A percentile compares a stretch with the other conserved stretches of the same genome.
Evolutionary conservation across 129 eudicot species (phyloP).

Genomic region (Tagetes patula): DNA sequence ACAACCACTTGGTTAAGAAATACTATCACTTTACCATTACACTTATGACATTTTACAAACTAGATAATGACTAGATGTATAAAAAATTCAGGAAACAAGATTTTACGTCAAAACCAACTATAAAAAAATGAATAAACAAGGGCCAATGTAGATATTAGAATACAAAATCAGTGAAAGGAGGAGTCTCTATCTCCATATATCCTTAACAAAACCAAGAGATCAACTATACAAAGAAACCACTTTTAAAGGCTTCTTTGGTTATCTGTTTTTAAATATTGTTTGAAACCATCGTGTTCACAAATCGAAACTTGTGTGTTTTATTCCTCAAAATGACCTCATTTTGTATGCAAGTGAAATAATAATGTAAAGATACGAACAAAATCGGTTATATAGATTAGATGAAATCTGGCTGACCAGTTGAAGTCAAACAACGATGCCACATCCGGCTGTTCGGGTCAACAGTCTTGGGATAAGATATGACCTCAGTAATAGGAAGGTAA

Average conservation of each 20-base stretch:
- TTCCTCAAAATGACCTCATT: not conserved
- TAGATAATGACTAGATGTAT: too few species aligned
- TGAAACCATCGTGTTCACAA: constrained; percentile 9
- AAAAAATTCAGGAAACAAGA: not conserved
- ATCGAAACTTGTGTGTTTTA: constrained; percentile 5
- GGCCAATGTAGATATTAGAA: not conserved
- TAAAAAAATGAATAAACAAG: not conserved
- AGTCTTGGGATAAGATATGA: constrained; percentile 66
- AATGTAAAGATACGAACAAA: not conserved
- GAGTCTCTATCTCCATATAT: not conserved
- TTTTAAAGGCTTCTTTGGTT: not conserved
- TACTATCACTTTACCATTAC: too few species aligned
- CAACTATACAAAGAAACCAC: not conserved
- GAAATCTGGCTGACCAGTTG: constrained; percentile 98
- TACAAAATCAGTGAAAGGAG: constrained; percentile 11
- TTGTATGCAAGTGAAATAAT: not conserved
- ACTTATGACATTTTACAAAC: too few species aligned
- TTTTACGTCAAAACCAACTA: not conserved
- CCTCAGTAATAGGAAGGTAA: constrained; percentile 96
- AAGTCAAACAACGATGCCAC: constrained; percentile 99
- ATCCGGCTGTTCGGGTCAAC: constrained; percentile 98
- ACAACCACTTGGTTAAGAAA: too few species aligned
- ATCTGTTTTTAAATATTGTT: not conserved
- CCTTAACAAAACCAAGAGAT: not conserved
- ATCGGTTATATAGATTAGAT: constrained; percentile 33